Evolutionary conservation across 2,329 filamentous ascomycete species (phyloP), one percentile per base, ranked within the genome.

Genomic region (Alternaria brassicae): DNA sequence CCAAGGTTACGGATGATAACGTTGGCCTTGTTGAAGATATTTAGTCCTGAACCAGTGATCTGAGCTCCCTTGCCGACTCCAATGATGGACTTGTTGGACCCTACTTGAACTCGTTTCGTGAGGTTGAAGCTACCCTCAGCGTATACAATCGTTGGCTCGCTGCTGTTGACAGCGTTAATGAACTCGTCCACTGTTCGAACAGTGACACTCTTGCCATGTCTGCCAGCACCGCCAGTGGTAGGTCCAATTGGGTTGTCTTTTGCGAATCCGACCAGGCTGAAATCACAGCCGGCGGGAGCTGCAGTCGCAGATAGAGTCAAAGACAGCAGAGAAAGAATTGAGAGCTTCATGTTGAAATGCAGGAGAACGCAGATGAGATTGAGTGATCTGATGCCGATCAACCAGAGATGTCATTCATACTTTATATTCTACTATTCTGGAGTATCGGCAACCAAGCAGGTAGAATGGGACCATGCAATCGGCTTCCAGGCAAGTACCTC

Each of bases 1-100:
- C 82, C 83, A 57, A 89, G 75, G 80, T 89, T 89, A 32, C 86
- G 84, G 58, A 89, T 73, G 62, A 89, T 89, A 52, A 89, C 85
- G 70, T 89, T 89, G 50, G 76, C 79, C 39, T 79, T 76, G 41
- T 78, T 77, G 62, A 82, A 81, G 72, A 89, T 81, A 58, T 82
- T 82, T 37, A 88, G 75, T 32, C 85, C 86, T 21, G 83, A 70
- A 15, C 82, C 81, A 13, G 59, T 62, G 49, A 76, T 61, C 73
- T 80, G 61, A 81, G 72, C 59, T 67, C 75, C 79, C 28, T 81
- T 74, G 1, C 76, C 79, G 2, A 80, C 76, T 8, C 81, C 80
- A 15, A 77, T 71, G 34, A 70, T 54, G 27, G 65, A 70, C 42
- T 79, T 83, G 66, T 84, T 82, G 53, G 78, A 80, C 21, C 81